Base-by-base conservation (phyloP, 306 rosid species). In the Lagenaria siceraria region DNA sequence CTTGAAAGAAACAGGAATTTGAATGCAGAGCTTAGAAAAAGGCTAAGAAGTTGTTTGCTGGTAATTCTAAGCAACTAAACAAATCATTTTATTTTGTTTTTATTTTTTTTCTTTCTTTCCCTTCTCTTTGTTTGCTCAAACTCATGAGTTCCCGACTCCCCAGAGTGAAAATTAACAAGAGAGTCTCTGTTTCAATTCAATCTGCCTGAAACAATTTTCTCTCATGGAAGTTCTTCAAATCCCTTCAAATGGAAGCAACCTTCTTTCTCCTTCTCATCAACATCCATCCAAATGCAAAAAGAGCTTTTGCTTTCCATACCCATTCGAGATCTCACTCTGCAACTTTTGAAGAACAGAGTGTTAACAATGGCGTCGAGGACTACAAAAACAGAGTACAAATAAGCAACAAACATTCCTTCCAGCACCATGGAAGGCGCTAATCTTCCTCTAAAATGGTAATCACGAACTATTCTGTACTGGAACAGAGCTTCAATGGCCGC, bases 401-500 rank as follows among this genome's bases (percentile, higher is more conserved):
- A 89, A 49, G 96, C 92, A 51, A 95, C 82, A 79, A 92, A 80
- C 75, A 89, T 58, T 6, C 96, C 92, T 81, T 95, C 98, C 35
- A 88, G 61, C 65, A 80, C 87, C 78, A 86, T 55, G 46, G 82
- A 82, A 77, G 81, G 74, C 18, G 82, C 81, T 4, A 81, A 65
- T 71, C 79, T 86, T 54, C 81, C 86, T 63, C 59, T 78, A 31
- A 66, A 6, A 58, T 62, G 86, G 55, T 75, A 89, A 31, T 82
- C 82, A 82, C 83, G 83, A 0, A 95, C 89, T 61, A 92, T 69
- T 55, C 97, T 78, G 86, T 80, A 89, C 22, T 95, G 98, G 60
- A 95, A 95, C 88, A 95, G 74, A 63, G 97, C 96, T 77, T 92
- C 98, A 25, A 87, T 68, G 17, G 89, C 91, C 17, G 97, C 97